Conservation (phyloP, 164 flowering plant genomes). For the Stephania cephalantha region DNA sequence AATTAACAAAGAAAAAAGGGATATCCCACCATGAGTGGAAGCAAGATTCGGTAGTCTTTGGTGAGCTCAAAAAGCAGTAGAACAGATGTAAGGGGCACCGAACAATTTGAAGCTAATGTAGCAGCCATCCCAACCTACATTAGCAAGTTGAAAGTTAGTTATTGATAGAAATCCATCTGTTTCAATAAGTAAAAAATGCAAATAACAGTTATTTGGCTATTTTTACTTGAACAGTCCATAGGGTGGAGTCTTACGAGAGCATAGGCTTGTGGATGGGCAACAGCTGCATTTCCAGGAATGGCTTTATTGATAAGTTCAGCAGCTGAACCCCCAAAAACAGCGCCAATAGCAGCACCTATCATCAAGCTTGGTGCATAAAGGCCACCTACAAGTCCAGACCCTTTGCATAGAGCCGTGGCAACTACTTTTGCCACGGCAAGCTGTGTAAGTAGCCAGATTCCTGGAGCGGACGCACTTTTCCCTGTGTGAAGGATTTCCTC, state of each 20-base stretch:
- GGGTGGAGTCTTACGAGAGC: constrained; percentile 59
- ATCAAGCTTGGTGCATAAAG: constrained; percentile 99
- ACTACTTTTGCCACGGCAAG: constrained; percentile 91
- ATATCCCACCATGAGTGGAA: constrained; percentile 80
- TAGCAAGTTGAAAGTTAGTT: constrained; percentile 7
- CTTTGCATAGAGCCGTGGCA: constrained; percentile 94
- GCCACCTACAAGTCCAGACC: constrained; percentile 99
- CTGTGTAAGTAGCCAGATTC: constrained; percentile 89
- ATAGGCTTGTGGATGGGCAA: constrained; percentile 98
- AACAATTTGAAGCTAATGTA: constrained; percentile 93
- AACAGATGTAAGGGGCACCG: constrained; percentile 96
- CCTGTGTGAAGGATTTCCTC: constrained; percentile 97
- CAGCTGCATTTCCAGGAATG: constrained; percentile 93
- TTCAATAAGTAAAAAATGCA: not conserved
- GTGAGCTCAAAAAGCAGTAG: constrained; percentile 95
- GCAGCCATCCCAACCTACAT: constrained; percentile 99
- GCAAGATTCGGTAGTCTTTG: constrained; percentile 91
- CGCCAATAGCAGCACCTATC: constrained; percentile 99
- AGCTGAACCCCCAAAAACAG: constrained; percentile 96
- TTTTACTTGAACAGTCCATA: not conserved
- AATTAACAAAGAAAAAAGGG: not conserved
- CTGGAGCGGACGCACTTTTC: constrained; percentile 96
- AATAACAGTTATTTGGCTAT: not conserved
- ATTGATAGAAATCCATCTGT: not conserved
- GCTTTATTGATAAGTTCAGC: constrained; percentile 88